phyloP scores from a whole-genome alignment of 805 yeast species.

The Candida silvatica region DNA sequence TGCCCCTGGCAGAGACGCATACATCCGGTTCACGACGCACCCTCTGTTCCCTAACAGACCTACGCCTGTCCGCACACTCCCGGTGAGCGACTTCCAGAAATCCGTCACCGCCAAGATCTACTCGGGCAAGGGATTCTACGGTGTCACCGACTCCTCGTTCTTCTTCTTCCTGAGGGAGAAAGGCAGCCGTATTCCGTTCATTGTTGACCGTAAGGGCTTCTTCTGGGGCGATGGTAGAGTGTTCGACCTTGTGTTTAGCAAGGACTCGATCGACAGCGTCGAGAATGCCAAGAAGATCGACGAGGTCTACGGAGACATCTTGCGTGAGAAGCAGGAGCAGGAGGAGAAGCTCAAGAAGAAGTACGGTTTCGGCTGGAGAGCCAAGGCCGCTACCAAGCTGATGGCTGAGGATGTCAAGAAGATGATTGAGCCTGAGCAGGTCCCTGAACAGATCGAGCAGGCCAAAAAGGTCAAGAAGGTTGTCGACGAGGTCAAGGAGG shows the following conservation, averaged over 20 bases:
- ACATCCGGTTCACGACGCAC: constrained; percentile 59
- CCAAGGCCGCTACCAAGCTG: constrained; percentile 37
- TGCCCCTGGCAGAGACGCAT: constrained; percentile 33
- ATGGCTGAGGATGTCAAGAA: constrained; percentile 34
- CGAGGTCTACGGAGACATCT: constrained; percentile 21
- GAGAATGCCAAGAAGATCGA: constrained; percentile 37
- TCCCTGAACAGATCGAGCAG: constrained; percentile 3
- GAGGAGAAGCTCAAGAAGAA: constrained; percentile 45
- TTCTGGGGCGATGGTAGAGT: constrained; percentile 92
- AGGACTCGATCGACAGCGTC: constrained; percentile 68
- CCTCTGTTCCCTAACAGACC: constrained; percentile 70
- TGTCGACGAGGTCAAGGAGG: too few relatives aligned
- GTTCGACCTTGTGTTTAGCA: constrained; percentile 73
- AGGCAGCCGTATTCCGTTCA: constrained; percentile 52
- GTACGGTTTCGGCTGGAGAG: constrained; percentile 52
- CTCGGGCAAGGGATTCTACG: constrained; percentile 85
- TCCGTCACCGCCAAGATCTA: constrained; percentile 61
- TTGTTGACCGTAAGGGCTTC: constrained; percentile 79
- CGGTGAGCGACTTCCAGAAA: constrained; percentile 45
- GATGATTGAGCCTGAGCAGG: constrained; percentile 11
- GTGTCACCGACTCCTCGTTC: constrained; percentile 70
- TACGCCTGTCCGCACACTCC: constrained; percentile 65
- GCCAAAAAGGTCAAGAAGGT: constrained; percentile 1
- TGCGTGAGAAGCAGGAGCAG: constrained; percentile 45
- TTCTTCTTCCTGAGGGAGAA: constrained; percentile 64